These are phyloP conservation scores for Allomyces javanicus DNA, from an alignment of 192 early-diverging fungal species.

Conservation along the genomic window DNA sequence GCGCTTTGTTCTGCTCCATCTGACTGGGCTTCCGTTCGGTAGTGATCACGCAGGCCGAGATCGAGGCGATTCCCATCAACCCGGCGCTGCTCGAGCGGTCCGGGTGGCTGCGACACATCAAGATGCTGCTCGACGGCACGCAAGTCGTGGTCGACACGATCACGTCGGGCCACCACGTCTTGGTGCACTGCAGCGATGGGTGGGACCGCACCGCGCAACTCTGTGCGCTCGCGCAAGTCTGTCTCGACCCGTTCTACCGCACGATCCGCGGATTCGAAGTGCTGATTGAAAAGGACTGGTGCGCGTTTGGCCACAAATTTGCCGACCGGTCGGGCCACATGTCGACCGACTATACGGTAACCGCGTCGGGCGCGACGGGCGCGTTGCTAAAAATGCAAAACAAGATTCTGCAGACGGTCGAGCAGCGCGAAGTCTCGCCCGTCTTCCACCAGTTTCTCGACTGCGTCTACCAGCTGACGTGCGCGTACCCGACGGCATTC, in stretches of 20 bases:
- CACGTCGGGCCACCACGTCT: conserved; percentile 55
- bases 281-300: conserved; percentile 94
- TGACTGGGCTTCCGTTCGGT: neutral
- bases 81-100: conserved; percentile 37
- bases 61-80: conserved; percentile 22
- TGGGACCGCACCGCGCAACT: conserved; percentile 97
- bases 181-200: conserved; percentile 97
- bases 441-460: conserved; percentile 97
- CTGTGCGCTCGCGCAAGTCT: conserved; percentile 67
- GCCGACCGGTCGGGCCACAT: conserved; percentile 75
- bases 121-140: conserved; percentile 58
- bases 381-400: conserved; percentile 38
- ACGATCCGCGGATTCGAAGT: conserved; percentile 79
- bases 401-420: conserved; percentile 32
- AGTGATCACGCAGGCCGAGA: conserved; percentile 32
- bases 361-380: conserved; percentile 22
- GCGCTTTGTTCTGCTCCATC: neutral
- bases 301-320: conserved; percentile 94
- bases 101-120: conserved; percentile 77
- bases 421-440: conserved; percentile 67
- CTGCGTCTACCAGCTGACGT: conserved; percentile 81
- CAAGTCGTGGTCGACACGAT: conserved; percentile 59
- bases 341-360: conserved; percentile 49
- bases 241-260: conserved; percentile 89
- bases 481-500: conserved; percentile 72